A percentile compares a stretch with the other conserved stretches of the same genome.
phyloP scores from a whole-genome alignment of 495 filamentous ascomycete species.

The Penicillium parvum region DNA sequence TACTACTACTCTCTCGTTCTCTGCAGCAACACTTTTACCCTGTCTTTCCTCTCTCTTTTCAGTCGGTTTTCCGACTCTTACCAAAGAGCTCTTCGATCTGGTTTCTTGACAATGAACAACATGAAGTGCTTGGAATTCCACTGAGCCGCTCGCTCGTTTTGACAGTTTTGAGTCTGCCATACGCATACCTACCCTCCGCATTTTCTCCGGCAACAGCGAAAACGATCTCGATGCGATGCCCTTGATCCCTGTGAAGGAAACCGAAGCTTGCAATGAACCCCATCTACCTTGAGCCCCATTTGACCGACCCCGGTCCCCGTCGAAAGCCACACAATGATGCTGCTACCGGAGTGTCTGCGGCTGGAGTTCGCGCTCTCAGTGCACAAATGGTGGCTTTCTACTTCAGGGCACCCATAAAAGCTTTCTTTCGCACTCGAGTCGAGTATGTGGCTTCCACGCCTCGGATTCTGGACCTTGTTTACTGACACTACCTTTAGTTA shows the following conservation, averaged over 20 bases:
- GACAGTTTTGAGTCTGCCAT: too few species aligned
- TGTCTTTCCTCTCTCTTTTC: background rate
- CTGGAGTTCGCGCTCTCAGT: conserved; percentile 72
- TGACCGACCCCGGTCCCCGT: conserved; percentile 18
- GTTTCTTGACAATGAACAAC: background rate
- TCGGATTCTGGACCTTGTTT: background rate
- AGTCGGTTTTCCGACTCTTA: background rate
- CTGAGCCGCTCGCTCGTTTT: background rate
- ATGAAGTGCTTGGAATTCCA: background rate
- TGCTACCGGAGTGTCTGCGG: conserved; percentile 70
- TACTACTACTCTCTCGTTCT: background rate
- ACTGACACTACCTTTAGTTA: conserved; percentile 42
- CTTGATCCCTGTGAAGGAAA: background rate
- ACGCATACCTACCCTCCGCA: background rate
- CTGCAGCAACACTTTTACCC: background rate
- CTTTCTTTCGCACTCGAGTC: conserved; percentile 83
- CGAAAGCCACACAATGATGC: conserved; percentile 59
- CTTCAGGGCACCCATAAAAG: conserved; percentile 82
- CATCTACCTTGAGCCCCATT: conserved; percentile 17
- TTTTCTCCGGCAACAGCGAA: background rate
- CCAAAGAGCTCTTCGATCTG: too few species aligned
- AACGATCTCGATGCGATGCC: background rate
- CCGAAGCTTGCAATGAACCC: conserved; percentile 15
- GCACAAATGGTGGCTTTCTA: conserved; percentile 81
- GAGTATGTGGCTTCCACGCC: conserved; percentile 55